These are phyloP conservation scores for Cercophora samala DNA, from an alignment of 495 filamentous ascomycete genomes.

Conservation along the genomic window DNA sequence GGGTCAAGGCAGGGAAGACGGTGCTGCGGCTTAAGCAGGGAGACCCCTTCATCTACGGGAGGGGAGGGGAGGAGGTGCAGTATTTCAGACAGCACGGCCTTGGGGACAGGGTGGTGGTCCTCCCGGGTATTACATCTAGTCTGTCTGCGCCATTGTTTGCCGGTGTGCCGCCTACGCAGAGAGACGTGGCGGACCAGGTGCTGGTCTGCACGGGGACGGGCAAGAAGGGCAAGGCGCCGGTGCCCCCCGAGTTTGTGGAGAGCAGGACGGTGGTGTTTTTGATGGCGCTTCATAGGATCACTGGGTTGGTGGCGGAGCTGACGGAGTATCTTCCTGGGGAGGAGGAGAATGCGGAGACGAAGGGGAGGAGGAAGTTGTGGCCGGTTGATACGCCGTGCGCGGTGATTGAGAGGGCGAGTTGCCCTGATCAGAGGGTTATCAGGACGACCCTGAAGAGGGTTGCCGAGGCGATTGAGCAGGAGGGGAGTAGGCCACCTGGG, in stretches of 20 bases:
- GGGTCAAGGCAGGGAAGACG: constrained; percentile 65
- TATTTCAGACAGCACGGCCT: constrained; percentile 76
- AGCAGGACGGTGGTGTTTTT: constrained; percentile 88
- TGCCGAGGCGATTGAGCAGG: constrained; percentile 78
- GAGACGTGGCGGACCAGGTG: constrained; percentile 86
- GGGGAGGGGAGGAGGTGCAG: constrained; percentile 88
- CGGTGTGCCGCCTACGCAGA: constrained; percentile 80
- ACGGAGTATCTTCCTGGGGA: constrained; percentile 39
- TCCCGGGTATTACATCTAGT: constrained; percentile 88
- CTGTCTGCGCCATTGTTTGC: constrained; percentile 86
- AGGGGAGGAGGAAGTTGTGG: constrained; percentile 41
- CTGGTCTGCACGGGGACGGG: constrained; percentile 94
- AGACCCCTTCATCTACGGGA: constrained; percentile 92
- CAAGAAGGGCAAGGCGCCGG: constrained; percentile 78
- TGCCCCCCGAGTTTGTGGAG: constrained; percentile 71
- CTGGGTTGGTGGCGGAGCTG: constrained; percentile 63
- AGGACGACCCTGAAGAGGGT: constrained; percentile 78
- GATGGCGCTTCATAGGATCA: constrained; percentile 89
- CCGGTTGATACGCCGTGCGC: constrained; percentile 72
- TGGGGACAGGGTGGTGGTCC: constrained; percentile 50
- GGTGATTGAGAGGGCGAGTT: constrained; percentile 90
- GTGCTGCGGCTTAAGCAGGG: constrained; percentile 93
- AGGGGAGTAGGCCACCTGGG: constrained; percentile 85
- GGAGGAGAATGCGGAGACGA: constrained; percentile 32
- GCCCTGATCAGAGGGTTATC: constrained; percentile 90